Evolutionary conservation across 2,329 filamentous ascomycete genomes (phyloP).

Genomic region (Curvularia sp.): DNA sequence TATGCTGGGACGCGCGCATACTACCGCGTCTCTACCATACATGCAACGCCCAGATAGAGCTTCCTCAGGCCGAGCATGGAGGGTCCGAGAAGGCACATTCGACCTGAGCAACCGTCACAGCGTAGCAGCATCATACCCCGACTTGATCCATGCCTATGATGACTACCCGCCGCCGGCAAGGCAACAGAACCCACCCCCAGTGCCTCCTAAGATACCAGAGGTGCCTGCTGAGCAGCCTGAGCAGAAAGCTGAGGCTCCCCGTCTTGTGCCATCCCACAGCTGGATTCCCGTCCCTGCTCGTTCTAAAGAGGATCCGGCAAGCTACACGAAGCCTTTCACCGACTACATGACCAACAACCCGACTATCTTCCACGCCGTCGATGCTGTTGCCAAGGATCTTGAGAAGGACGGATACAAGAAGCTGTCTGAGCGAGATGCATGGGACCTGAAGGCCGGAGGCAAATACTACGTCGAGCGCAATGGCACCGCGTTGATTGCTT

Average conservation of each 20-base stretch:
- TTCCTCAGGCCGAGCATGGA: slow-evolving; percentile 18
- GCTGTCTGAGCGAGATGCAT: slow-evolving; percentile 80
- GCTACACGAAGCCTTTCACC: slow-evolving; percentile 82
- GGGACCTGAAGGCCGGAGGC: slow-evolving; percentile 81
- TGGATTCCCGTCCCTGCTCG: slow-evolving; percentile 27
- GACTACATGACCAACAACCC: slow-evolving; percentile 89
- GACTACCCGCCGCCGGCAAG: slow-evolving; percentile 27
- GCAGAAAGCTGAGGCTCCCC: slow-evolving; percentile 11
- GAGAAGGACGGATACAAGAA: slow-evolving; percentile 75
- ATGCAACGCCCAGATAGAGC: slow-evolving; percentile 29
- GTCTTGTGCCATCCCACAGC: slow-evolving; percentile 24
- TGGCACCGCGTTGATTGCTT: slow-evolving; percentile 83
- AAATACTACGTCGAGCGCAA: slow-evolving; percentile 92
- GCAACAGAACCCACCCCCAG: slow-evolving; percentile 46
- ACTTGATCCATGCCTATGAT: slow-evolving; percentile 45
- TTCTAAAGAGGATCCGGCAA: slow-evolving; percentile 41
- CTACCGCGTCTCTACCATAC: slow-evolving; percentile 37
- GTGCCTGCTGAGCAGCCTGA: slow-evolving; percentile 18
- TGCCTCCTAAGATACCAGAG: slow-evolving; percentile 49
- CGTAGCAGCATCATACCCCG: slow-evolving; percentile 39
- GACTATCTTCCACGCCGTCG: slow-evolving; percentile 90
- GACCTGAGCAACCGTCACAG: slow-evolving; percentile 38
- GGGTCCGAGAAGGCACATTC: slow-evolving; percentile 13
- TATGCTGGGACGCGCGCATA: slow-evolving; percentile 43
- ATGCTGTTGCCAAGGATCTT: slow-evolving; percentile 77